Base-by-base conservation (phyloP, 2,329 filamentous ascomycete genomes). In the Fragosphaeria purpurea region DNA sequence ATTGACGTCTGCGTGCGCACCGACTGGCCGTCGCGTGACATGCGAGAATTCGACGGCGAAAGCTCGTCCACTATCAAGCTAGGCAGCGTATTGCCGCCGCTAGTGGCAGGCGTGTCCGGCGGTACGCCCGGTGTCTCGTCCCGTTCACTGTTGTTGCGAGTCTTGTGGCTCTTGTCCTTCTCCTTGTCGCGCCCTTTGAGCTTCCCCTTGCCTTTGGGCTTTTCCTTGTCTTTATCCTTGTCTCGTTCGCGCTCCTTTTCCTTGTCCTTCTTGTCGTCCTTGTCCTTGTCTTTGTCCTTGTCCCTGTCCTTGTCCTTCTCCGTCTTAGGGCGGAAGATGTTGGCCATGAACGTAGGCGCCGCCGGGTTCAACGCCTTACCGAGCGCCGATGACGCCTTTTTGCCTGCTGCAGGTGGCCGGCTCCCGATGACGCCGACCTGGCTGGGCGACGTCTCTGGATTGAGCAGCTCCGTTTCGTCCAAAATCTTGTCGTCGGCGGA, bases 341-440 rank as follows among this genome's bases (percentile, higher is more conserved):
- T 77, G 8, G 77, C 83, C 67, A 85, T 91, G 63, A 97, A 97
- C 1, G 85, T 87, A 7, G 90, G 90, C 0, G 91, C 93, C 6
- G 87, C 80, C 7, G 93, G 93, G 60, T 98, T 97, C 33, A 97
- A 75, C 60, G 67, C 82, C 69, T 65, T 82, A 65, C 62, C 83
- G 70, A 60, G 62, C 73, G 71, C 44, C 73, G 35, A 37, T 54
- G 52, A 45, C 44, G 46, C 31, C 71, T 60, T 76, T 64, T 64
- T 71, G 40, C 67, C 58, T 6, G 63, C 64, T 5, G 70, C 68
- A 2, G 85, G 88, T 4, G 50, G 55, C 4, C 83, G 82, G 44
- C 88, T 94, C 31, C 91, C 91, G 57, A 97, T 96, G 1, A 84
- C 76, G 30, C 81, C 80, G 3, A 84, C 76, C 43, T 81, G 74